Percentiles rank a stretch among this genome's conserved stretches.
phyloP scores from a whole-genome alignment of 306 rosid genomes.

The Gillenia trifoliata region DNA sequence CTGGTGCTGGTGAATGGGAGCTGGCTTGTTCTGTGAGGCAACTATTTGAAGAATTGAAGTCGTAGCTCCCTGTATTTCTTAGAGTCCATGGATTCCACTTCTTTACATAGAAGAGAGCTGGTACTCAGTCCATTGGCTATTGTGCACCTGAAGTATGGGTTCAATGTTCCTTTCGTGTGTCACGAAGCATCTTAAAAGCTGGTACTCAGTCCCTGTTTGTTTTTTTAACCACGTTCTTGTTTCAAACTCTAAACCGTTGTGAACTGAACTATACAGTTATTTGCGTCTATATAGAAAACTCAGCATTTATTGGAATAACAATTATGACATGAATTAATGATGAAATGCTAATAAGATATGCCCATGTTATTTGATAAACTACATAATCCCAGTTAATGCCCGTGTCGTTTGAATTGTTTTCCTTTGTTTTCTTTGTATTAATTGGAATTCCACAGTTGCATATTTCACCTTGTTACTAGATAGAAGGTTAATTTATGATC shows the following conservation, averaged over 20 bases:
- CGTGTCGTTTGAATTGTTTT: not conserved
- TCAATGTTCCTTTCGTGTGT: no score
- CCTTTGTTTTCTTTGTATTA: slow-evolving; percentile 1
- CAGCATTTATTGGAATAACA: not conserved
- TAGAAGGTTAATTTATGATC: slow-evolving; percentile 6
- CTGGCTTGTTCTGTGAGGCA: slow-evolving; percentile 75
- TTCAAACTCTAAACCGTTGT: not conserved
- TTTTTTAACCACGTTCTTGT: not conserved
- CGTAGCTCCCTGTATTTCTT: slow-evolving; percentile 22
- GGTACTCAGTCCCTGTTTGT: not conserved
- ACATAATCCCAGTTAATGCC: no score
- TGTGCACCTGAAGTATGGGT: not conserved
- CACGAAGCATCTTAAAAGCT: no score
- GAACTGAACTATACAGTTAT: not conserved
- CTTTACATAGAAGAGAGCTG: not conserved
- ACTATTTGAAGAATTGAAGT: slow-evolving; percentile 49
- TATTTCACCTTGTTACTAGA: slow-evolving; percentile 14
- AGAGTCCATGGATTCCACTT: not conserved
- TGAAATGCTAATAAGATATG: not conserved
- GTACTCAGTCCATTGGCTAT: not conserved
- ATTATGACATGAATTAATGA: not conserved
- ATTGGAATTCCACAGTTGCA: slow-evolving; percentile 17
- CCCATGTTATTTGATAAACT: not conserved
- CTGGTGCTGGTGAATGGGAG: slow-evolving; percentile 59
- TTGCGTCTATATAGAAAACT: not conserved